Evolutionary conservation across 768 basidiomycete genomes (phyloP).

Genomic region (Tephrocybe sp.): DNA sequence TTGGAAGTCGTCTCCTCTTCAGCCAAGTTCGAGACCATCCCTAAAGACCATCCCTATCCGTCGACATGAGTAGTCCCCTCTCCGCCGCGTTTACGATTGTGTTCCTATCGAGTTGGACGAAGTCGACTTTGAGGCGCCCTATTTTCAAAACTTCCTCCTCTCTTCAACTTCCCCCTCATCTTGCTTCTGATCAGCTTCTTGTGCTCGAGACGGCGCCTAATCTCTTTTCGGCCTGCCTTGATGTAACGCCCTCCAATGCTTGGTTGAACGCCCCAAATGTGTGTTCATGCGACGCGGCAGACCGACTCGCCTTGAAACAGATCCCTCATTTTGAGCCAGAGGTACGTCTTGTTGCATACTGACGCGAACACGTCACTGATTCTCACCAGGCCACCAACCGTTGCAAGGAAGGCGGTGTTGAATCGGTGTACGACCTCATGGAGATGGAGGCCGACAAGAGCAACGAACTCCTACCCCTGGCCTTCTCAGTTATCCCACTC

Average conservation of each 20-base stretch:
- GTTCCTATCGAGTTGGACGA: slow-evolving; percentile 90
- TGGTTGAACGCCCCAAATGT: slow-evolving; percentile 99
- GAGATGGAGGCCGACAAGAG: slow-evolving; percentile 95
- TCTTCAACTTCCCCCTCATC: slow-evolving; percentile 88
- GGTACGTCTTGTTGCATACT: slow-evolving; percentile 35
- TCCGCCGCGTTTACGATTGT: slow-evolving; percentile 91
- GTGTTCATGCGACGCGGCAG: slow-evolving; percentile 98
- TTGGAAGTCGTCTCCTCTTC: slow-evolving; percentile 97
- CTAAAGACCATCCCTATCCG: slow-evolving; percentile 98
- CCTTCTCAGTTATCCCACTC: no score
- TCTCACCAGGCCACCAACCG: slow-evolving; percentile 65
- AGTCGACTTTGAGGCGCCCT: slow-evolving; percentile 86
- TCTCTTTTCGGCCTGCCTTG: slow-evolving; percentile 89
- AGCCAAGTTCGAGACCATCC: slow-evolving; percentile 90
- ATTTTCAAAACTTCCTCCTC: slow-evolving; percentile 97
- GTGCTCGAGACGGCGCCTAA: slow-evolving; percentile 91
- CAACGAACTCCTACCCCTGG: slow-evolving; percentile 70
- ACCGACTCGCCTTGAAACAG: slow-evolving; percentile 91
- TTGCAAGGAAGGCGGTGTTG: slow-evolving; percentile 78
- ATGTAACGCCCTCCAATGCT: slow-evolving; percentile 97
- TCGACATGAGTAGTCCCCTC: slow-evolving; percentile 82
- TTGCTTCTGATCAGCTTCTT: slow-evolving; percentile 85
- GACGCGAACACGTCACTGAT: not conserved
- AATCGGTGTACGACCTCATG: slow-evolving; percentile 96
- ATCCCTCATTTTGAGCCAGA: slow-evolving; percentile 95